Percentiles rank a stretch among this genome's conserved stretches.
phyloP scores from a whole-genome alignment of 2,329 filamentous ascomycete species.

The Paraphaeosphaeria minitans region DNA sequence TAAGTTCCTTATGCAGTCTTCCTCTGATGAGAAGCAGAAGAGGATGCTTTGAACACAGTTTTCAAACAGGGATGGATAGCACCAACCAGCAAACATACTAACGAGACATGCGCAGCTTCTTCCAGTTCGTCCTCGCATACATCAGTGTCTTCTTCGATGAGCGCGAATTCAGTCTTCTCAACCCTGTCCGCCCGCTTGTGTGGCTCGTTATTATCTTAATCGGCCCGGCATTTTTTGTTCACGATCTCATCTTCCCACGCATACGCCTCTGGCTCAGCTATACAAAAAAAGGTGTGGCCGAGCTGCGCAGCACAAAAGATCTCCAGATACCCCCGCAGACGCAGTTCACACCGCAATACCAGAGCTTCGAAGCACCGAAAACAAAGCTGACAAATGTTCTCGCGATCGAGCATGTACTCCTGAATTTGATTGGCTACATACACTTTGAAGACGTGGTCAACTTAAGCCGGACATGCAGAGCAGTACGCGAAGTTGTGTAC shows the following conservation, averaged over 20 bases:
- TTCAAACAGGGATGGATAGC: background rate
- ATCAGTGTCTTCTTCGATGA: slow-evolving; percentile 27
- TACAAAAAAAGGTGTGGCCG: slow-evolving; percentile 9
- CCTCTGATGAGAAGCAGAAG: background rate
- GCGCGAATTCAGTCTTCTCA: slow-evolving; percentile 24
- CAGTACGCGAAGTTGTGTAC: slow-evolving; percentile 24
- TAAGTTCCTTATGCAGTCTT: slow-evolving; percentile 11
- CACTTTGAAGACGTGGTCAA: slow-evolving; percentile 27
- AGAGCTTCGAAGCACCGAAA: slow-evolving; percentile 12
- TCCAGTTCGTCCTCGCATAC: slow-evolving; percentile 23
- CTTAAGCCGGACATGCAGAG: slow-evolving; percentile 19
- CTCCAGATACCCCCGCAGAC: background rate
- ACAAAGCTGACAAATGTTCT: slow-evolving; percentile 20
- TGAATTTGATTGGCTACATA: slow-evolving; percentile 19
- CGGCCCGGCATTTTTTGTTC: slow-evolving; percentile 4
- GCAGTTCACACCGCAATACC: slow-evolving; percentile 13
- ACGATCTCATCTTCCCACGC: slow-evolving; percentile 9
- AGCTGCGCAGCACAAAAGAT: slow-evolving; percentile 1
- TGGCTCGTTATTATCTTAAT: slow-evolving; percentile 15
- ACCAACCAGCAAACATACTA: background rate
- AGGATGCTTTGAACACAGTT: background rate
- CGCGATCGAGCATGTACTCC: slow-evolving; percentile 27
- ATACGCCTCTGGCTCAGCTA: slow-evolving; percentile 16
- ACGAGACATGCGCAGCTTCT: slow-evolving; percentile 8
- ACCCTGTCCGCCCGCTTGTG: slow-evolving; percentile 20